A percentile compares a stretch with the other conserved stretches of the same genome.
Conservation (phyloP, 345 rosid species). For the Laguncularia racemosa region DNA sequence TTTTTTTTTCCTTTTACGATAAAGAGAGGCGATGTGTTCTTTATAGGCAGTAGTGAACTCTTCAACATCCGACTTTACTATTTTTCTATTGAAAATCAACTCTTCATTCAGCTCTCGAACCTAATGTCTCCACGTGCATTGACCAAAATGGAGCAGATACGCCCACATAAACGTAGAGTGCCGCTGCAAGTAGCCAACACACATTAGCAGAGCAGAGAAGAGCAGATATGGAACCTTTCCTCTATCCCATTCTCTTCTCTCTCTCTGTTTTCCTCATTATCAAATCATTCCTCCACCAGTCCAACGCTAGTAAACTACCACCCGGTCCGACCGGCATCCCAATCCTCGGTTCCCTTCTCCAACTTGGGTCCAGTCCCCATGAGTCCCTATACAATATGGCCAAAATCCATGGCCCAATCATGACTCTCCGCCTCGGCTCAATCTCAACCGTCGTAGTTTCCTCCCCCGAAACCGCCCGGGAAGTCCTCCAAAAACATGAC, state of each 20-base stretch:
- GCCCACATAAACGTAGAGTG: too few species aligned
- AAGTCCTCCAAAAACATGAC: slow-evolving; percentile 26
- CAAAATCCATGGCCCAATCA: slow-evolving; percentile 28
- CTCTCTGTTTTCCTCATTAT: slow-evolving; percentile 10
- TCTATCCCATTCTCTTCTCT: slow-evolving; percentile 1
- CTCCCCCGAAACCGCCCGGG: slow-evolving; percentile 24
- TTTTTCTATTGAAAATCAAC: too few species aligned
- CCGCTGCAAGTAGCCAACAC: too few species aligned
- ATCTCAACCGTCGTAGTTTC: slow-evolving; percentile 23
- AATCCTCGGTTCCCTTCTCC: slow-evolving; percentile 14
- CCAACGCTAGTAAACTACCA: slow-evolving; percentile 12
- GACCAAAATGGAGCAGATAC: too few species aligned
- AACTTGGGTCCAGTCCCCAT: slow-evolving; percentile 19
- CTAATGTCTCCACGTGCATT: too few species aligned
- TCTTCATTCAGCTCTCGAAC: too few species aligned
- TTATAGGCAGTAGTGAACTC: too few species aligned
- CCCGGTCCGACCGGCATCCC: slow-evolving; percentile 25
- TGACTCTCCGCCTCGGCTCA: slow-evolving; percentile 29
- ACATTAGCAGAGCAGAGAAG: too few species aligned
- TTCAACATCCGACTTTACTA: too few species aligned
- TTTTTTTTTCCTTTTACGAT: too few species aligned
- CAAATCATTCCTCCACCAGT: slow-evolving; percentile 4
- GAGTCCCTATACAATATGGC: slow-evolving; percentile 26
- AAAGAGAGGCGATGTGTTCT: too few species aligned
- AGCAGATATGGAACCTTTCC: too few species aligned